Evolutionary conservation across 257 asterid species (phyloP), one percentile per base, ranked within the genome.

Genomic region (Prunella vulgaris): DNA sequence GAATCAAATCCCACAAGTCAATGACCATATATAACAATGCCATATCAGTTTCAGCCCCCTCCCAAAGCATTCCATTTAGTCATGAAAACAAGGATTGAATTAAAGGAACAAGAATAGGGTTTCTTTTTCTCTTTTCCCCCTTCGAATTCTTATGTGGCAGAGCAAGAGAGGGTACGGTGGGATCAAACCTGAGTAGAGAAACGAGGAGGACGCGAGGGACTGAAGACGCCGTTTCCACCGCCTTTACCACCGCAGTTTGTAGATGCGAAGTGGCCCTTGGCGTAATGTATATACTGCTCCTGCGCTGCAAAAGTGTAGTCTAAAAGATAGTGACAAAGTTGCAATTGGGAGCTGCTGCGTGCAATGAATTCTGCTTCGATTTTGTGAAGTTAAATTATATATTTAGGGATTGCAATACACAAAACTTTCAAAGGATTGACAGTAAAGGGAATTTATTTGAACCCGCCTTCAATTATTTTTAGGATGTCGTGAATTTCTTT

Each of bases 131-230:
- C n/a, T 58, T 35, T 40, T 40, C 12, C 1, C 17, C 52, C 8
- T 14, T 30, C 24, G 44, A 10, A 30, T 54, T 9, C 18, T 54
- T 54, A 48, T 51, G 66, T 7, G 72, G 69, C 73, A 20, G 10
- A 35, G 15, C 14, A 38, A 64, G 53, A 61, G 8, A 22, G 28
- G 35, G 49, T 5, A 42, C 62, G 25, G 56, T 44, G 52, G 76
- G 58, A 68, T 72, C 84, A 76, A 72, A 79, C 85, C 83, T 72
- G 77, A 59, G 69, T 40, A 42, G 18, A 21, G 70, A 37, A 75
- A 59, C 72, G 40, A 20, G 61, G 49, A 66, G 72, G 44, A 66
- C 3, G 46, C 33, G 68, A 52, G 69, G 5, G 58, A 75, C 24
- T 35, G 76, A 15, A 56, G 30, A 66, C 53, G 7, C 70, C 71